Percentiles rank a stretch among this genome's conserved stretches.
These are phyloP conservation scores for Escovopsis weberi DNA, from an alignment of 2,329 filamentous ascomycete genomes.

Conservation along the genomic window DNA sequence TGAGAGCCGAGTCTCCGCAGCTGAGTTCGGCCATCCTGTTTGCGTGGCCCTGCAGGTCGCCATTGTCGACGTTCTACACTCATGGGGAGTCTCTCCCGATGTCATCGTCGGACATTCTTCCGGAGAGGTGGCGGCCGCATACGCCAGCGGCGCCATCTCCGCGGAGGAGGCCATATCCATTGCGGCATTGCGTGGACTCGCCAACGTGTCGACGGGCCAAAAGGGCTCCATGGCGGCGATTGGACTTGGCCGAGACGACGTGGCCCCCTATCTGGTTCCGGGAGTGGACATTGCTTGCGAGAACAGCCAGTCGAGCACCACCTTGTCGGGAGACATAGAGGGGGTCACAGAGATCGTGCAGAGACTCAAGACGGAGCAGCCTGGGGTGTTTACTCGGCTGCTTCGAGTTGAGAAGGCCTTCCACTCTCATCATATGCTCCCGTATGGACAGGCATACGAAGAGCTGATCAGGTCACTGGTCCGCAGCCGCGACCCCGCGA, in stretches of 20 bases:
- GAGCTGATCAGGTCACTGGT: slow-evolving; percentile 1
- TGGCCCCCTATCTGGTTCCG: slow-evolving; percentile 13
- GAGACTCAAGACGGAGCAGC: slow-evolving; percentile 13
- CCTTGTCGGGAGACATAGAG: slow-evolving; percentile 18
- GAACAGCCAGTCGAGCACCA: slow-evolving; percentile 22
- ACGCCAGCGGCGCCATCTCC: slow-evolving; percentile 22
- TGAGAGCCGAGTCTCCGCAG: slow-evolving; percentile 5
- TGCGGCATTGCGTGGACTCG: slow-evolving; percentile 27
- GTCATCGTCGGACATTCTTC: slow-evolving; percentile 27
- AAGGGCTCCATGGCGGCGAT: slow-evolving; percentile 25
- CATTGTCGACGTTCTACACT: slow-evolving; percentile 23
- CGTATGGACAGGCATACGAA: slow-evolving; percentile 2
- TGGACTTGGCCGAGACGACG: slow-evolving; percentile 18
- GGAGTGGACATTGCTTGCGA: slow-evolving; percentile 19
- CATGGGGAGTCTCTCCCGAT: slow-evolving; percentile 16
- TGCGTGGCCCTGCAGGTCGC: slow-evolving; percentile 30
- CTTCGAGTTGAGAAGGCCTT: slow-evolving; percentile 27
- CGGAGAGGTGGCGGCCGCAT: slow-evolving; percentile 31
- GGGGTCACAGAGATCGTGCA: slow-evolving; percentile 14
- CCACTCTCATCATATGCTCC: slow-evolving; percentile 19
- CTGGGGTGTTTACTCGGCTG: slow-evolving; percentile 16
- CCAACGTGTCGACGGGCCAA: not conserved
- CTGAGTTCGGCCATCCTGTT: slow-evolving; percentile 21
- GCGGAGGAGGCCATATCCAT: slow-evolving; percentile 21
- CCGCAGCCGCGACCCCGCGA: not conserved